Evolutionary conservation across 331 rosid genomes (phyloP).

Genomic region (Arachis monticola): DNA sequence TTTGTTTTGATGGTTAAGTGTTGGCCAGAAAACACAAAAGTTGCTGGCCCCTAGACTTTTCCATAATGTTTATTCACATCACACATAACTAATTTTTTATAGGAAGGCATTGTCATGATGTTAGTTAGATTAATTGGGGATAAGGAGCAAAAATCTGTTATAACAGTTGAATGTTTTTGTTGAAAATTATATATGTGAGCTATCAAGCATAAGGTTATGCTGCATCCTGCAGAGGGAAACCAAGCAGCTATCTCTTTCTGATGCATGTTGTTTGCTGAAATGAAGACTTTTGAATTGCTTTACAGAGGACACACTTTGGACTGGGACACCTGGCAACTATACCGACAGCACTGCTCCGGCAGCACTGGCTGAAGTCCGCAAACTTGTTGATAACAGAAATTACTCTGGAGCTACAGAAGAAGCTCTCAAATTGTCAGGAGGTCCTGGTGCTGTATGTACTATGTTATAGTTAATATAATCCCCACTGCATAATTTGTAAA

Average conservation of each 20-base stretch:
- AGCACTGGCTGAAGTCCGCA: conserved; percentile 71
- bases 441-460: conserved; percentile 71
- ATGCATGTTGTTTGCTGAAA: conserved; percentile 12
- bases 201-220: conserved; percentile 1
- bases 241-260: conserved; percentile 12
- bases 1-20: no score
- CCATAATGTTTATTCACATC: neutral
- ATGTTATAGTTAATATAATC: conserved; percentile 19
- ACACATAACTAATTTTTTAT: neutral
- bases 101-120: conserved; percentile 18
- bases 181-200: neutral
- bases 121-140: conserved; percentile 31
- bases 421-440: conserved; percentile 76
- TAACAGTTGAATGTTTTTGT: conserved; percentile 26
- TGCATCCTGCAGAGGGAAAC: conserved; percentile 19
- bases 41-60: no score
- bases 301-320: conserved; percentile 95
- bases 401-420: conserved; percentile 77
- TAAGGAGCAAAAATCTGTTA: neutral
- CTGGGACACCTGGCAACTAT: conserved; percentile 80
- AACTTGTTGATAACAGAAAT: conserved; percentile 75
- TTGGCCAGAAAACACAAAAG: no score
- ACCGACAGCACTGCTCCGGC: conserved; percentile 73
- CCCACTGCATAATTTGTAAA: no score
- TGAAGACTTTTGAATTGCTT: conserved; percentile 35